Base-by-base conservation (phyloP, 176 grass and related monocot species). In the Eragrostis nindensis region DNA sequence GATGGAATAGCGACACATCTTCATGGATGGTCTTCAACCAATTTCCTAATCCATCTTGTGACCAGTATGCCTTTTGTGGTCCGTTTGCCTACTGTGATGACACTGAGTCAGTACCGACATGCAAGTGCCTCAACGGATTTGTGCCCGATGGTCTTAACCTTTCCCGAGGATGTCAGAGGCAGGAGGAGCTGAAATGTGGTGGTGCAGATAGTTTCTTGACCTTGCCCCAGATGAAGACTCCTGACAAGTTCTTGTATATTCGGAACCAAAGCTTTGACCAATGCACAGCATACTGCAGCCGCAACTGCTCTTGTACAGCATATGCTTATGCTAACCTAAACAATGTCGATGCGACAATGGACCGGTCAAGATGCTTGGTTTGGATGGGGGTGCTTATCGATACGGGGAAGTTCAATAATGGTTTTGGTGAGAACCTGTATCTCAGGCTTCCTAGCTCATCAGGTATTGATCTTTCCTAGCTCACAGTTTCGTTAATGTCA, bases 321-420 rank as follows among this genome's bases (percentile, higher is more conserved):
- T 92, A 95, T 69, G 84, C 93, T 40, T 87, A 87, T 66, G 25
- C 65, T 21, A 82, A 12, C 36, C 39, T 47, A 5, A 24, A 26
- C 11, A 82, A 39, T 65, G 24, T 53, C 2, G n/a, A 16, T 1
- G 1, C 1, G 0, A 27, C 12, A 0, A 7, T 9, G 1, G 84
- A 89, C 25, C 41, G 25, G 47, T 66, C 89, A 2, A 86, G 84
- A n/a, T 95, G 93, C 72, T 78, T 95, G 11, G 53, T 92, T 68
- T 95, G 90, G 93, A 44, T 45, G 7, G 65, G 77, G 68, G 82
- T 90, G 16, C 83, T 95, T 68, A 27, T 82, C 8, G 90, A 95
- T 66, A 69, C 29, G 1, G 78, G n/a, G 72, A 78, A 87, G 41
- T 66, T 52, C 11, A 25, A 13, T 53, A 45, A 30, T 3, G 54